A percentile compares a stretch with the other conserved stretches of the same genome.
Conservation (phyloP, 2,329 filamentous ascomycete genomes). For the Clarireedia sp. region DNA sequence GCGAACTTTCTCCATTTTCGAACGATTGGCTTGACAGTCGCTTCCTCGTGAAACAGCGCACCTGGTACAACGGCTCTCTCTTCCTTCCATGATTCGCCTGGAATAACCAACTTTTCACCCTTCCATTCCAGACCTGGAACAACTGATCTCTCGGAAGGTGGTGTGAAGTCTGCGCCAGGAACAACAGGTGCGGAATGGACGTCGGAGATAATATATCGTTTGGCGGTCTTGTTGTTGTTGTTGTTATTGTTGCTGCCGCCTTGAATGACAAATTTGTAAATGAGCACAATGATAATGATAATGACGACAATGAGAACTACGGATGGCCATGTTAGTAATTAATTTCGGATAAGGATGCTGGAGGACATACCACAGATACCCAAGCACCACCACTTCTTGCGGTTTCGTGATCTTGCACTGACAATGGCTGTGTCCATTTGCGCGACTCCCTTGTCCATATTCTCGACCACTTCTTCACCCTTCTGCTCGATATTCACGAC, state of each 20-base stretch:
- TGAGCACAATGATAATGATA: conserved; percentile 39
- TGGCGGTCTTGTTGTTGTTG: conserved; percentile 1
- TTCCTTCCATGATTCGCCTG: conserved; percentile 11
- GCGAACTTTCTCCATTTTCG: conserved; percentile 16
- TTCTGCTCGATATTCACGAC: conserved; percentile 79
- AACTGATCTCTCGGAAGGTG: conserved; percentile 9
- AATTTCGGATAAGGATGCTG: not conserved
- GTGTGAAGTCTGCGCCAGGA: conserved; percentile 5
- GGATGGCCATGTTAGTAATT: conserved; percentile 15
- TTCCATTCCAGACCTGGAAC: conserved; percentile 11
- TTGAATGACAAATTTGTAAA: conserved; percentile 40
- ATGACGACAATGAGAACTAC: conserved; percentile 47
- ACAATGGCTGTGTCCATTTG: conserved; percentile 75
- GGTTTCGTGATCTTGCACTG: conserved; percentile 65
- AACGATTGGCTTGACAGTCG: not conserved
- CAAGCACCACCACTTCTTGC: conserved; percentile 88
- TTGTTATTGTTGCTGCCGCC: conserved; percentile 5
- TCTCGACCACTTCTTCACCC: conserved; percentile 74
- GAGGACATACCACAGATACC: conserved; percentile 52
- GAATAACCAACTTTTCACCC: conserved; percentile 10
- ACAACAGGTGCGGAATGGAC: conserved; percentile 7
- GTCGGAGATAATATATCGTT: conserved; percentile 19
- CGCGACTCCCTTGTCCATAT: conserved; percentile 77
- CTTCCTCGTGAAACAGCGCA: not conserved
- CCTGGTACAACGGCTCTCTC: conserved; percentile 4